Conservation (phyloP, 2,329 filamentous ascomycete species). For the Fusarium pseudoanthophilum region DNA sequence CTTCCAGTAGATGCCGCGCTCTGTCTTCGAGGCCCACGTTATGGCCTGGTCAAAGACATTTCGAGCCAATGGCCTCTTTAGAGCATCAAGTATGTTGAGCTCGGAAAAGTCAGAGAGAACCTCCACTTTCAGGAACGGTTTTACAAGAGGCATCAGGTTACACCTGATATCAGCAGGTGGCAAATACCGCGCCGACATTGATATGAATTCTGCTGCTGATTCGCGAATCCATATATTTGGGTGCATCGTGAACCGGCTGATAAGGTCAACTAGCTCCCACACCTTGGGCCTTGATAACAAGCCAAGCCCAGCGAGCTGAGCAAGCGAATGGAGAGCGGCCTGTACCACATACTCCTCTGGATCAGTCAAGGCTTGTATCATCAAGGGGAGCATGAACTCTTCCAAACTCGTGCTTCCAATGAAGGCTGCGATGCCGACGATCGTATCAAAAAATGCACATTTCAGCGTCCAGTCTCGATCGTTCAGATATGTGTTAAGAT, state of each 20-base stretch:
- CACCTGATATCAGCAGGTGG: conserved; percentile 85
- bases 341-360: conserved; percentile 95
- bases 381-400: conserved; percentile 93
- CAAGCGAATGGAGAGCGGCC: conserved; percentile 86
- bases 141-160: conserved; percentile 82
- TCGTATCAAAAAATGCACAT: conserved; percentile 95
- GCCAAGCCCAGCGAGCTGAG: conserved; percentile 87
- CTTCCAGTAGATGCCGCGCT: conserved; percentile 90
- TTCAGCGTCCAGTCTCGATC: conserved; percentile 97
- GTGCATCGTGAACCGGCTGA: conserved; percentile 88
- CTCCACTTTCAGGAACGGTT: conserved; percentile 81
- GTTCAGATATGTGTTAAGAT: conserved; percentile 96
- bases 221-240: conserved; percentile 96
- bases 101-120: conserved; percentile 76
- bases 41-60: conserved; percentile 86
- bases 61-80: conserved; percentile 84
- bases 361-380: conserved; percentile 94
- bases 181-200: conserved; percentile 78
- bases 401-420: conserved; percentile 90
- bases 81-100: conserved; percentile 77
- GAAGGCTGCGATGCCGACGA: conserved; percentile 91
- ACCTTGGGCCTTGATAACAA: conserved; percentile 85
- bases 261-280: conserved; percentile 88
- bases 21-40: conserved; percentile 84
- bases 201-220: conserved; percentile 84